These are phyloP conservation scores for Lipomyces chichibuensis DNA, from an alignment of 805 yeast genomes.

Conservation along the genomic window DNA sequence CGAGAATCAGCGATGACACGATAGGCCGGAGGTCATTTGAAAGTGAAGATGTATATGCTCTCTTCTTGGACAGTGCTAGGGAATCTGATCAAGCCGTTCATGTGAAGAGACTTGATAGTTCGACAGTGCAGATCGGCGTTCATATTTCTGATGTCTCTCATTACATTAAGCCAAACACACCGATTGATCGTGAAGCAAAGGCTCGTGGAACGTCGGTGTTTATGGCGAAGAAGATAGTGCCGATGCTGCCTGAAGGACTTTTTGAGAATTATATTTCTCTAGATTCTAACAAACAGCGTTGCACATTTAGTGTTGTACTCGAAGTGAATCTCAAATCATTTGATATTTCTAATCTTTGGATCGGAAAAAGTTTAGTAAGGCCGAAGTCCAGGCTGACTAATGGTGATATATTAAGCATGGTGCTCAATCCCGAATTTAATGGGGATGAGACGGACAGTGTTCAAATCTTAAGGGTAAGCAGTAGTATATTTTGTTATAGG, in stretches of 20 bases:
- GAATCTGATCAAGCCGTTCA: constrained; percentile 78
- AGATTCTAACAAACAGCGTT: constrained; percentile 58
- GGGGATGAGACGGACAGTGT: not conserved
- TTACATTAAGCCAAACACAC: constrained; percentile 70
- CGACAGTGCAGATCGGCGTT: constrained; percentile 77
- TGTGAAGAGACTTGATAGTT: constrained; percentile 62
- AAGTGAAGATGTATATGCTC: constrained; percentile 62
- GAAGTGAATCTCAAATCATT: constrained; percentile 73
- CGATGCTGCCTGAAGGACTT: constrained; percentile 69
- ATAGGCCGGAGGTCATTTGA: constrained; percentile 57
- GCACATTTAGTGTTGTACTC: constrained; percentile 77
- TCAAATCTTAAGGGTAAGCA: not conserved
- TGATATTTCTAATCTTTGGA: constrained; percentile 73
- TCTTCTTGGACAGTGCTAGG: constrained; percentile 59
- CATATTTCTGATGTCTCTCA: constrained; percentile 82
- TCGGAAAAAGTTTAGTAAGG: constrained; percentile 69
- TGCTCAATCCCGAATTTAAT: not conserved
- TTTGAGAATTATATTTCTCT: constrained; percentile 61
- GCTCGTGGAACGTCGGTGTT: constrained; percentile 88
- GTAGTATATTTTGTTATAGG: constrained; percentile 6
- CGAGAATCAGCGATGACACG: constrained; percentile 26
- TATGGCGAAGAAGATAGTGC: constrained; percentile 72
- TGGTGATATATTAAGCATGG: constrained; percentile 48
- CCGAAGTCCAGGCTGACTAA: constrained; percentile 64
- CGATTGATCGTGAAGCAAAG: constrained; percentile 84